Evolutionary conservation across 495 filamentous ascomycete species (phyloP), one percentile per base, ranked within the genome.

Genomic region (Evansstolkia leycettana): DNA sequence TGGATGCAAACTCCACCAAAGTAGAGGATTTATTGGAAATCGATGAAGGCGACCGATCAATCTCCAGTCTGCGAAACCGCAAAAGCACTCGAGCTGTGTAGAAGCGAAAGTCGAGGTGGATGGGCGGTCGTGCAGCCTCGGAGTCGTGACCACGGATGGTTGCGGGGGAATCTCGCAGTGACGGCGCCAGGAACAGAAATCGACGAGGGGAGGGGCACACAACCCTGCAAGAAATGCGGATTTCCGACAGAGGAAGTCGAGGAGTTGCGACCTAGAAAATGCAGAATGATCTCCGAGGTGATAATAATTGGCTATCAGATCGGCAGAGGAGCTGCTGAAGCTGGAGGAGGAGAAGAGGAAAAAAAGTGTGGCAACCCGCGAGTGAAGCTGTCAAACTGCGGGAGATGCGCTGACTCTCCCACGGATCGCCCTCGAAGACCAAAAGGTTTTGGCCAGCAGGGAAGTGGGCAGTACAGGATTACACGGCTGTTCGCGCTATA

Each of bases 341-440:
- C 43, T 36, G 28, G 14, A 36, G 35, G 39, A 46, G 35, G 43
- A 42, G 31, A 20, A 19, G 8, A 25, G 40, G 17, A 14, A 28
- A 14, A 23, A 29, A 4, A 3, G 11, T 5, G 17, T 42, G 51
- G 41, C 41, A 50, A 58, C 51, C 54, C 54, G 54, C 37, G 38
- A 40, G 41, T 38, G 37, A 38, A 51, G 54, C 54, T 51, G 54
- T 56, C 54, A 54, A 48, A 52, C 36, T 47, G 57, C 57, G 57
- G 57, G 54, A 60, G 57, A 60, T 60, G 52, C 31, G 41, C 52
- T 54, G 45, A 41, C 37, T 32, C 37, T 54, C 48, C 57, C 57
- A 58, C 54, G 57, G 57, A 48, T 58, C 52, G 34, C 10, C 20
- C 20, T 9, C 20, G 5, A 23, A 9, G 20, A 23, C 20, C 20